Evolutionary conservation across 1,139 yeast species (phyloP).

Genomic region (Pichia sp.): DNA sequence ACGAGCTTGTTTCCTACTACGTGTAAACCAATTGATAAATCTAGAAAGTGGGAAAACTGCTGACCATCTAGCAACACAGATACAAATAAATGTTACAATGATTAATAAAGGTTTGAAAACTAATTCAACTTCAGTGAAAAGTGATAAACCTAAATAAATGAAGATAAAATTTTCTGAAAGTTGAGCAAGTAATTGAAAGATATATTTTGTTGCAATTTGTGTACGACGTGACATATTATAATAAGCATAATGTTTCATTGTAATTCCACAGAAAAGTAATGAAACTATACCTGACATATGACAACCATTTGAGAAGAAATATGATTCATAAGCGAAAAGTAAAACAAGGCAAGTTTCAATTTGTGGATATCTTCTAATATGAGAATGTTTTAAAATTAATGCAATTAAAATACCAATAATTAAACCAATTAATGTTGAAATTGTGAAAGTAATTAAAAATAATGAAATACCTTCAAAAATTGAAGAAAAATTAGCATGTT

Average conservation of each 20-base stretch:
- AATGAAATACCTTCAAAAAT: constrained; percentile 91
- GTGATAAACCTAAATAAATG: constrained; percentile 86
- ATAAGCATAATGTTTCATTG: constrained; percentile 93
- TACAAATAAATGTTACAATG: constrained; percentile 80
- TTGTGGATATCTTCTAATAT: constrained; percentile 88
- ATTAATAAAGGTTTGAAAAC: constrained; percentile 91
- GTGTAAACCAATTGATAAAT: constrained; percentile 71
- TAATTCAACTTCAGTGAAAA: constrained; percentile 91
- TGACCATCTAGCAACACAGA: constrained; percentile 94
- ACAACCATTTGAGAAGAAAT: constrained; percentile 96
- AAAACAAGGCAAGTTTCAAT: constrained; percentile 91
- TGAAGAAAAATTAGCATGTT: constrained; percentile 65
- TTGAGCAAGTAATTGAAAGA: constrained; percentile 90
- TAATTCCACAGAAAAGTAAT: constrained; percentile 88
- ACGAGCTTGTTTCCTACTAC: constrained; percentile 40
- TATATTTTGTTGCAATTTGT: constrained; percentile 91
- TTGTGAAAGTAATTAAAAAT: constrained; percentile 87
- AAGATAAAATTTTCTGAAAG: constrained; percentile 94
- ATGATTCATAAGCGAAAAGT: constrained; percentile 89
- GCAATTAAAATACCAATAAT: constrained; percentile 86
- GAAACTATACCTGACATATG: constrained; percentile 99
- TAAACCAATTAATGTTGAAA: constrained; percentile 87
- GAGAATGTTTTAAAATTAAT: constrained; percentile 81
- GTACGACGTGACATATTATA: constrained; percentile 96
- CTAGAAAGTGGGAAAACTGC: constrained; percentile 93